Evolutionary conservation across 352 stramenopile species (phyloP), one percentile per base, ranked within the genome.

Genomic region (Phytophthora megakarya): DNA sequence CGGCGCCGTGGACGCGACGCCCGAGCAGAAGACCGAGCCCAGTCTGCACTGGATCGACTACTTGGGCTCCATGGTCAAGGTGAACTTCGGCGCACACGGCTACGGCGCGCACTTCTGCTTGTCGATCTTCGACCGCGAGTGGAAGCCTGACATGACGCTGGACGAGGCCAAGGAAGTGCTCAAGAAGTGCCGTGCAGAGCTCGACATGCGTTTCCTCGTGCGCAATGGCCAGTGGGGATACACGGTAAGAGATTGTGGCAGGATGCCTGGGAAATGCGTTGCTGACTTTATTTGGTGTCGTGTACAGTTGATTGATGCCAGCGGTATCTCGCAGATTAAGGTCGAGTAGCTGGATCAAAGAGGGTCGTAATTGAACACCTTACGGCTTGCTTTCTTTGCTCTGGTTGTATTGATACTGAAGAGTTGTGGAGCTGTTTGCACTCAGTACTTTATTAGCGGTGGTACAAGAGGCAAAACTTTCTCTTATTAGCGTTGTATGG

Each of bases 1-100:
- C 28, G 88, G 86, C 33, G 84, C 84, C 0, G 76, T 90, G 45
- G 84, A 92, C 42, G 62, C 76, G 0, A 61, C 78, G 3, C 65
- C 62, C 8, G 57, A 73, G 54, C 38, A 71, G 37, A 44, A 68
- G 45, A 39, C 51, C 5, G 65, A 84, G 54, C 86, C 86, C 13
- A 92, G 76, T 62, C 77, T 97, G 35, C 85, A 97, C 80, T 96
- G 88, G 82, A 90, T 96, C 40, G 89, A 96, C 61, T 96, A 96
- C 73, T 56, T 96, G 0, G 86, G 85, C 54, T 59, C 87, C 46
- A 92, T 96, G 76, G 81, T 70, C 43, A 93, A 92, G 67, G 81
- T 93, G 54, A 95, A 95, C 83, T 96, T 88, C 57, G 88, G 88
- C 35, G 85, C 78, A 18, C 88, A 96, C 65, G 88, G 88, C 64